Base-by-base conservation (phyloP, 371 early-diverging fungal genomes). In the Mortierella sp. region DNA sequence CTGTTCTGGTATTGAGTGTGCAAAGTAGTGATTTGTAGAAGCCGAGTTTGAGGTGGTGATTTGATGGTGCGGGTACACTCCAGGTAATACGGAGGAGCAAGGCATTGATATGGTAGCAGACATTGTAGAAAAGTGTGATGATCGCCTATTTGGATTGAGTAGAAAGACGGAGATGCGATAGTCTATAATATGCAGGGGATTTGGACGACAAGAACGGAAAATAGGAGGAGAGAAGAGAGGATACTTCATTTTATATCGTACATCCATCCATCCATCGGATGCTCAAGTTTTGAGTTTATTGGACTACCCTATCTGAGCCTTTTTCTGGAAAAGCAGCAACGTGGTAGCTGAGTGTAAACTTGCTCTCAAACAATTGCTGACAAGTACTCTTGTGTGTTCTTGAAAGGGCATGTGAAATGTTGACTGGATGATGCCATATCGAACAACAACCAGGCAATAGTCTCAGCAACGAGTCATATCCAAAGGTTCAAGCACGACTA, bases 281-380 rank as follows among this genome's bases (percentile, higher is more conserved):
- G 30, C 30, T 30, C 30, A 30, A 45, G 47, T 43, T 43, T 43
- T 43, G 1, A 3, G 1, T 1, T 0, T 9, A 3, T 43, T 43
- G 2, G 43, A 9, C 2, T 43, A 1, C 43, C 54, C 26, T 54
- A 54, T 54, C 54, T 4, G 35, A 32, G 35, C 20, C 60, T 22
- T 62, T 26, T 11, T 40, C 45, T 24, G 0, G n/a, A 26, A 45
- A n/a, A 9, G 24, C 54, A 54, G 22, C 49, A 68, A 68, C 68
- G 68, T 68, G 61, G 68, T 22, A 16, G 22, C 68, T 61, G 68
- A 61, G 68, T 39, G 52, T 49, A 47, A 67, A 64, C 20, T 54
- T 61, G 60, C 62, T 37, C 67, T 43, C 43, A 3, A 47, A 66
- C 28, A 3, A 12, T 0, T 26, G 28, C 22, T 37, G 12, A 32